Conservation (phyloP, 768 basidiomycete genomes). For the Scleroderma bovista region DNA sequence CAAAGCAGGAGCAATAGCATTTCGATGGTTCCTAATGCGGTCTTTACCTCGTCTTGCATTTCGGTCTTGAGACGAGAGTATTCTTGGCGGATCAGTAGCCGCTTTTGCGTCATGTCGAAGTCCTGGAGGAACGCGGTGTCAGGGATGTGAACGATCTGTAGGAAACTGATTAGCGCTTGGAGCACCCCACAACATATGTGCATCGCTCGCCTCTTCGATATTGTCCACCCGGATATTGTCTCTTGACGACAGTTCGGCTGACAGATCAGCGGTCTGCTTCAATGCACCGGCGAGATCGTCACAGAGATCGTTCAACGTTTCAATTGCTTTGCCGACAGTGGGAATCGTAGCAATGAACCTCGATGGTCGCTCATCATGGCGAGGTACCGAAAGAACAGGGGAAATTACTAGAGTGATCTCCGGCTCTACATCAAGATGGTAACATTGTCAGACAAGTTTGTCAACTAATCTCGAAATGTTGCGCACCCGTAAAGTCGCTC, state of each 20-base stretch:
- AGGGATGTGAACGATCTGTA: conserved; percentile 44
- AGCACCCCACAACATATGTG: neutral
- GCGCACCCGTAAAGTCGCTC: conserved; percentile 64
- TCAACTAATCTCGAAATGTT: too few relatives aligned
- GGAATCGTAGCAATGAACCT: conserved; percentile 71
- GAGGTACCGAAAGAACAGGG: conserved; percentile 53
- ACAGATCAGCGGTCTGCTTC: conserved; percentile 62
- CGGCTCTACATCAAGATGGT: conserved; percentile 40
- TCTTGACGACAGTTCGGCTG: conserved; percentile 64
- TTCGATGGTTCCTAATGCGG: conserved; percentile 63
- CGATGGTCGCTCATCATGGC: conserved; percentile 51
- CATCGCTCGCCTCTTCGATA: conserved; percentile 55
- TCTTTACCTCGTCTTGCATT: conserved; percentile 44
- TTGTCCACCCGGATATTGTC: conserved; percentile 69
- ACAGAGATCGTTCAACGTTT: conserved; percentile 58
- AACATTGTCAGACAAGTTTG: neutral
- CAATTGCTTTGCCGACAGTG: conserved; percentile 67
- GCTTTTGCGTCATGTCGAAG: conserved; percentile 63
- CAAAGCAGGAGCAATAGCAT: conserved; percentile 76
- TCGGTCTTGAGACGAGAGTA: conserved; percentile 42
- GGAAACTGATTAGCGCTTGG: neutral
- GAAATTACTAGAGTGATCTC: conserved; percentile 70
- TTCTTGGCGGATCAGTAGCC: conserved; percentile 57
- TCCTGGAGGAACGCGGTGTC: conserved; percentile 57
- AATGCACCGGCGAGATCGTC: conserved; percentile 55